phyloP scores from a whole-genome alignment of 176 grass and related monocot species.

The Lolium perenne region DNA sequence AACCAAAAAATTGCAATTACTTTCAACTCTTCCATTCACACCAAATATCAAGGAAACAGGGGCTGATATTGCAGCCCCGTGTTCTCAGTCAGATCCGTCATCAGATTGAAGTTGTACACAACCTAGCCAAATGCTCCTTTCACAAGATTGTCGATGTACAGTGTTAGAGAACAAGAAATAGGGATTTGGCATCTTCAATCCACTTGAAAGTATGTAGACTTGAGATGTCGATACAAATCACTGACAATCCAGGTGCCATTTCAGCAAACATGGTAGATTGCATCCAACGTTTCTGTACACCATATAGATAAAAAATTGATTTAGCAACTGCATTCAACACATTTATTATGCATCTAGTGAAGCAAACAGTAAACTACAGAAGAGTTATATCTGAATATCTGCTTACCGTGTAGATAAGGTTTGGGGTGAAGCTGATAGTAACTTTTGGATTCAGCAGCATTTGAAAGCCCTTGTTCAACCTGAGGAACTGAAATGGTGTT shows the following conservation, averaged over 20 bases:
- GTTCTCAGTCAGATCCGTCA: slow-evolving; percentile 90
- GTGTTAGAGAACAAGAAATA: slow-evolving; percentile 31
- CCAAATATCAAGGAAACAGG: slow-evolving; percentile 77
- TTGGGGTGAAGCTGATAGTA: slow-evolving; percentile 92
- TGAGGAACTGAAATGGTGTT: slow-evolving; percentile 75
- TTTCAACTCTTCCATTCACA: background rate
- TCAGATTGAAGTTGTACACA: slow-evolving; percentile 95
- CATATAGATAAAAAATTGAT: slow-evolving; percentile 1
- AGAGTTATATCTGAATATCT: background rate
- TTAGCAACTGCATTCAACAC: slow-evolving; percentile 19
- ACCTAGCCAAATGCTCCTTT: slow-evolving; percentile 98
- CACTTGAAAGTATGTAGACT: slow-evolving; percentile 44
- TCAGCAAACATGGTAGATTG: slow-evolving; percentile 91
- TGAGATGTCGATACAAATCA: slow-evolving; percentile 74
- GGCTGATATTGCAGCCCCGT: slow-evolving; percentile 70
- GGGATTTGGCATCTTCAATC: background rate
- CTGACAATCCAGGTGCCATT: slow-evolving; percentile 67
- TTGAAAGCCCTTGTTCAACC: slow-evolving; percentile 82
- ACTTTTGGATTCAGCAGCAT: slow-evolving; percentile 82
- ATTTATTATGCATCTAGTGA: background rate
- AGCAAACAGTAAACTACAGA: background rate
- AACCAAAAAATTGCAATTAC: no score
- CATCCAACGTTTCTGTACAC: slow-evolving; percentile 94
- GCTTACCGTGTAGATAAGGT: slow-evolving; percentile 92
- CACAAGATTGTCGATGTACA: slow-evolving; percentile 97